Evolutionary conservation across 257 asterid species (phyloP), one percentile per base, ranked within the genome.

Genomic region (Paraleonurus japonicus): DNA sequence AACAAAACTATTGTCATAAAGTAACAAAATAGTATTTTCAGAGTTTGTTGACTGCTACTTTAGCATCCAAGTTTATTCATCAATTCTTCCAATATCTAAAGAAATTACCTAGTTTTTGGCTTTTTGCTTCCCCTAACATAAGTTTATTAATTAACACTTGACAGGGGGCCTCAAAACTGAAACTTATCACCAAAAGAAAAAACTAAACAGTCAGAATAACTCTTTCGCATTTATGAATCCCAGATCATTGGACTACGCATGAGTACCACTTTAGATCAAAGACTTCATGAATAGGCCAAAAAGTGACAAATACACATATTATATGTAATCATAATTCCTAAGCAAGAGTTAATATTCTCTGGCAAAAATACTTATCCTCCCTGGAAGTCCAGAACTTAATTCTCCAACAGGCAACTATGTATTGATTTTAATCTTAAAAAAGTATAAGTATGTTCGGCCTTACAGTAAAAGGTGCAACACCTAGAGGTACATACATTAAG

Each of bases 261-360:
- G 68, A 64, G 54, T 43, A 55, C 50, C 53, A 74, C 60, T 65
- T 65, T 55, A 65, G 23, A 68, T 2, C 7, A 68, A 59, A 17
- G 12, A 17, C 30, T 61, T 27, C 6, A 7, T 32, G 35, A 68
- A 71, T 19, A 43, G 37, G 37, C 26, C 50, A 45, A 60, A 71
- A 41, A 22, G n/a, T 53, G 20, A 37, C 20, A 53, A 66, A 20
- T 23, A 20, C 10, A 23, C 28, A 26, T 10, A 41, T 19, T 12
- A 5, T 23, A 13, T 15, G 41, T 20, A 7, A 28, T 17, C 51
- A 32, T 17, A 48, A 20, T 70, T 35, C 20, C 20, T 61, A 47
- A 72, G 3, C 64, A 20, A 9, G 51, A 19, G 27, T 13, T 28
- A 9, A 66, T 32, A 63, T 30, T 67, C 68, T 70, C 61, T 12